Evolutionary conservation across 2,329 filamentous ascomycete genomes (phyloP), one percentile per base, ranked within the genome.

Genomic region (Cladophialophora psammophila): DNA sequence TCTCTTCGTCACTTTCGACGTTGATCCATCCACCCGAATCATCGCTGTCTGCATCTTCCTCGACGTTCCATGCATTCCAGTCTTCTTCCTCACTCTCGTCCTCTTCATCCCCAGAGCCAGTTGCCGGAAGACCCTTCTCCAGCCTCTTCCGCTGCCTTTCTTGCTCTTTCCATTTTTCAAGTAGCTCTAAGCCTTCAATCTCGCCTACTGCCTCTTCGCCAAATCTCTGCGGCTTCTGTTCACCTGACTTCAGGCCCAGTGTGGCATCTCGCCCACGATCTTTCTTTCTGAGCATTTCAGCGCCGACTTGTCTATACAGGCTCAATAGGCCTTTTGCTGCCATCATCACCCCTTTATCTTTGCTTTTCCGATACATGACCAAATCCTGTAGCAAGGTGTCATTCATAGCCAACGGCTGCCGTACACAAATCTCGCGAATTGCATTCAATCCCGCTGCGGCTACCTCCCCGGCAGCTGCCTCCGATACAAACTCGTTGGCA

Each of bases 331-430:
- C 94, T 78, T 95, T 94, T 13, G 94, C 93, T 7, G 95, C 95
- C 95, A 99, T 98, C 87, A 96, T 94, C n/a, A 95, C 92, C 67
- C 94, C 94, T 83, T 98, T 99, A 76, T 99, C 95, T 77, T 99
- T 99, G 76, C 92, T 96, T 83, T 96, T 97, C 68, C 92, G 88
- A 80, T 99, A 98, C 83, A 95, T 91, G 9, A 98, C 93, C 60
- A 99, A 81, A 83, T 99, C 95, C 78, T 99, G 94, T 35, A 99
- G 82, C n/a, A 99, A 81, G 0, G 94, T 97, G 71, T 98, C 94
- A 60, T 89, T 93, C 91, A 99, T 98, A 5, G 94, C 94, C n/a
- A 98, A 83, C 1, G 95, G 94, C 76, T 99, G 95, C 70, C 95
- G 87, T 2, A 90, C 90, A 78, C 94, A 97, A 32, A 99, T 92